These are phyloP conservation scores for Globisporangium mamillatum DNA, from an alignment of 352 stramenopile genomes.

Conservation along the genomic window DNA sequence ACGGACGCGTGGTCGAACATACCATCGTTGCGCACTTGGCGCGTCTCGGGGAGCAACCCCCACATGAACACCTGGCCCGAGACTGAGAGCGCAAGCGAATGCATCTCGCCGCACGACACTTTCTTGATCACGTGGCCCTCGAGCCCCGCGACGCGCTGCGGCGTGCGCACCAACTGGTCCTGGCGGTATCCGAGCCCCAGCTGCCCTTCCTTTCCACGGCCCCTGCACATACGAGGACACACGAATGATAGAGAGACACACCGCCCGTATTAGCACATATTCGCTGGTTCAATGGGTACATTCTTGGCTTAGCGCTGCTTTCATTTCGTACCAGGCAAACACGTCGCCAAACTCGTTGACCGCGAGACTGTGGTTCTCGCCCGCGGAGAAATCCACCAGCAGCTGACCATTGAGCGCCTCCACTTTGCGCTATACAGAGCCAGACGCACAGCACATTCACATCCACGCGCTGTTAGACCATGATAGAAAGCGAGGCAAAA, in stretches of 20 bases:
- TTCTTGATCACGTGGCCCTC: conserved; percentile 63
- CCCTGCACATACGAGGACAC: conserved; percentile 25
- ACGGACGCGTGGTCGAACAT: conserved; percentile 54
- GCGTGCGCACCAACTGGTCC: conserved; percentile 31
- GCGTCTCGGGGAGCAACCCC: conserved; percentile 62
- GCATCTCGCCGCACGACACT: conserved; percentile 72
- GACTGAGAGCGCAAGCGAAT: conserved; percentile 60
- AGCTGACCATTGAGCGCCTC: conserved; percentile 50
- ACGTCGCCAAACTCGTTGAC: conserved; percentile 83
- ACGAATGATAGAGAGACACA: not conserved
- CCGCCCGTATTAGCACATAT: not conserved
- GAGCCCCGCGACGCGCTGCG: conserved; percentile 48
- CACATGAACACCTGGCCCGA: conserved; percentile 74
- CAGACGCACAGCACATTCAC: not conserved
- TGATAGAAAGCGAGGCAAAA: conserved; percentile 2
- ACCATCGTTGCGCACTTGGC: conserved; percentile 39
- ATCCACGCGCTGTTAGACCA: not conserved
- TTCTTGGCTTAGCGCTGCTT: not conserved
- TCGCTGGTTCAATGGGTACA: not conserved
- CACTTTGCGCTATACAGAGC: conserved; percentile 38
- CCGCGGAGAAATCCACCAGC: conserved; percentile 70
- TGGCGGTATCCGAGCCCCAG: conserved; percentile 43
- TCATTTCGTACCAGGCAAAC: conserved; percentile 51
- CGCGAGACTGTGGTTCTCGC: conserved; percentile 69
- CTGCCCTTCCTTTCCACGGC: conserved; percentile 67